Base-by-base conservation (phyloP, 2,329 filamentous ascomycete genomes). In the Leptosphaerulina australis region DNA sequence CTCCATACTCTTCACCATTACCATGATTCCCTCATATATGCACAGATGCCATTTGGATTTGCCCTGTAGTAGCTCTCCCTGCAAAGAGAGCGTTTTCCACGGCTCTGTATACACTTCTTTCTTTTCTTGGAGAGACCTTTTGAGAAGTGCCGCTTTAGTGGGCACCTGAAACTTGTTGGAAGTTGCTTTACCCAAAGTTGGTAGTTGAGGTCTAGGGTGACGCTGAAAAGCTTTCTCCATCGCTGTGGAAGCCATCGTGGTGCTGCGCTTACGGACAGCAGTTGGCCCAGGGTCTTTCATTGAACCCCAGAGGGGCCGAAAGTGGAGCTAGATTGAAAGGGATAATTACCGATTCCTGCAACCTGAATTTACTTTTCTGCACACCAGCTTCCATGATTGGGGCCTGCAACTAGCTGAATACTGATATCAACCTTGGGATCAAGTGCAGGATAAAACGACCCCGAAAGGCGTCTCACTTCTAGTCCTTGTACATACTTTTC, bases 101-200 rank as follows among this genome's bases (percentile, higher is more conserved):
- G 38, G 46, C 15, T 33, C 20, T 38, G 26, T 34, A 17, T 8
- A 14, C 2, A 28, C 18, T 14, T 35, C 31, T 12, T 50, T 50
- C 25, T 21, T 15, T 11, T 24, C 30, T 18, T 38, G 39, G 7
- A 35, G 3, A 4, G 46, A 36, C 17, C 20, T 33, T 17, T 36
- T 17, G 10, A 46, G 48, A n/a, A 52, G 36, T 12, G 48, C 48
- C 4, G 41, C 48, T 18, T 52, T 52, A 3, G 48, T 52, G 4
- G 41, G 48, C 7, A 45, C 36, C n/a, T n/a, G 10, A 3, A 37
- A 25, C 10, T 14, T 37, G 12, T 15, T 37, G 20, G 34, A 24
- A 14, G n/a, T 8, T 7, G 3, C 10, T 9, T 26, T 38, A 11
- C 21, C 35, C 9, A 38, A 26, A 15, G 22, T n/a, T 7, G 35